Percentiles rank a stretch among this genome's conserved stretches.
Conservation (phyloP, 495 filamentous ascomycete genomes). For the Aspergillus steynii region DNA sequence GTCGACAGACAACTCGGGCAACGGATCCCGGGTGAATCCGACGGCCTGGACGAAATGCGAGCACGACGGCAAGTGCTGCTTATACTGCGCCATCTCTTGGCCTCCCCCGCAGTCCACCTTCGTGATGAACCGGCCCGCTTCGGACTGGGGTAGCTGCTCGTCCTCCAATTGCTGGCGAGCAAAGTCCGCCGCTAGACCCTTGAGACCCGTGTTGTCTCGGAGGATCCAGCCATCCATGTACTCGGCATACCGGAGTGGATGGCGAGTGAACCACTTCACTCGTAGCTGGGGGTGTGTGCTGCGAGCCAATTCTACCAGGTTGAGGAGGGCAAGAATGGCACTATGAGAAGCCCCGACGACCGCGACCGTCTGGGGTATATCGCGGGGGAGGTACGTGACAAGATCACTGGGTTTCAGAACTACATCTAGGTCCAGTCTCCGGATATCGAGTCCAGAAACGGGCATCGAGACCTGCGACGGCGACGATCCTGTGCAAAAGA, state of each 20-base stretch:
- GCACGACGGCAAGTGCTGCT: constrained; percentile 47
- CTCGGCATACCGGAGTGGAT: constrained; percentile 59
- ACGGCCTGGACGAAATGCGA: constrained; percentile 55
- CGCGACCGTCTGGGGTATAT: constrained; percentile 41
- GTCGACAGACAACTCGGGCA: constrained; percentile 43
- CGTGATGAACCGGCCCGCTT: constrained; percentile 49
- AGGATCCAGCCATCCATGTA: constrained; percentile 63
- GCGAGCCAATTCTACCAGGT: constrained; percentile 53
- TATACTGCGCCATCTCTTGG: constrained; percentile 43
- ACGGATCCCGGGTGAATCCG: constrained; percentile 50
- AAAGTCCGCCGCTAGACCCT: constrained; percentile 60
- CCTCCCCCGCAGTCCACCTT: constrained; percentile 51
- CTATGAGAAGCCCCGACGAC: constrained; percentile 64
- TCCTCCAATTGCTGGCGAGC: constrained; percentile 57
- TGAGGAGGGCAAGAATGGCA: constrained; percentile 61
- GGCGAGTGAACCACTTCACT: constrained; percentile 62
- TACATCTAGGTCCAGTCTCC: constrained; percentile 53
- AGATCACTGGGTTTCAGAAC: constrained; percentile 57
- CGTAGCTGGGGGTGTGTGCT: constrained; percentile 51
- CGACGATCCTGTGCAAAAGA: constrained; percentile 59
- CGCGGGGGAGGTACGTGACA: constrained; percentile 36
- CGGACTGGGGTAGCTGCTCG: constrained; percentile 42
- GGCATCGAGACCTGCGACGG: constrained; percentile 49
- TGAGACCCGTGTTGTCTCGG: constrained; percentile 63
- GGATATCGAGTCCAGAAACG: constrained; percentile 28